Conservation (phyloP, 768 basidiomycete genomes). For the Chalciporus pseudorubinellus region DNA sequence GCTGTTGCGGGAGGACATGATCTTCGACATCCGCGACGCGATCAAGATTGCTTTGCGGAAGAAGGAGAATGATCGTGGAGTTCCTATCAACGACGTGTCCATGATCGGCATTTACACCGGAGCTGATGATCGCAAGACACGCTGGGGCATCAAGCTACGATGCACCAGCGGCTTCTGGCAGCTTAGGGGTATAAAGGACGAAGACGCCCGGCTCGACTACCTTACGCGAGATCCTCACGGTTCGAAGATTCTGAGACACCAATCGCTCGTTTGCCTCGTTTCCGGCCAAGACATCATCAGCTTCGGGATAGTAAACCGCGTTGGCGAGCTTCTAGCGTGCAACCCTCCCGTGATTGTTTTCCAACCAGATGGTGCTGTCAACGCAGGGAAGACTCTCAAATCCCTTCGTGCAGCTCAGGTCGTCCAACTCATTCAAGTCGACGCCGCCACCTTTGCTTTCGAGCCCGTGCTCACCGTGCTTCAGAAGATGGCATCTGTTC, state of each 20-base stretch:
- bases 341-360: conserved; percentile 51
- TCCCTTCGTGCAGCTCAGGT: conserved; percentile 32
- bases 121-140: conserved; percentile 19
- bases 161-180: conserved; percentile 36
- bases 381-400: conserved; percentile 37
- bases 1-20: conserved; percentile 61
- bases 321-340: conserved; percentile 48
- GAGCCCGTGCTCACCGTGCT: conserved; percentile 59
- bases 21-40: conserved; percentile 55
- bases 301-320: conserved; percentile 54
- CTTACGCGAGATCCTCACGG: conserved; percentile 31
- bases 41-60: conserved; percentile 39
- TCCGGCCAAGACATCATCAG: conserved; percentile 47
- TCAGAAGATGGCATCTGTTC: conserved; percentile 41
- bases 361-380: conserved; percentile 46
- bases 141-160: conserved; percentile 42
- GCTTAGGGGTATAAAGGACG: conserved; percentile 27
- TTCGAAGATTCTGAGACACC: conserved; percentile 45
- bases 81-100: conserved; percentile 25
- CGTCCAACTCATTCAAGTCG: conserved; percentile 51
- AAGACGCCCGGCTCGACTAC: conserved; percentile 34
- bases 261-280: conserved; percentile 52
- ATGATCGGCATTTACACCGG: conserved; percentile 38
- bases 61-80: conserved; percentile 38
- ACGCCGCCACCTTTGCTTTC: conserved; percentile 58